Conservation (phyloP, 1,284 basidiomycete species). For the Microbotryum violaceum region DNA sequence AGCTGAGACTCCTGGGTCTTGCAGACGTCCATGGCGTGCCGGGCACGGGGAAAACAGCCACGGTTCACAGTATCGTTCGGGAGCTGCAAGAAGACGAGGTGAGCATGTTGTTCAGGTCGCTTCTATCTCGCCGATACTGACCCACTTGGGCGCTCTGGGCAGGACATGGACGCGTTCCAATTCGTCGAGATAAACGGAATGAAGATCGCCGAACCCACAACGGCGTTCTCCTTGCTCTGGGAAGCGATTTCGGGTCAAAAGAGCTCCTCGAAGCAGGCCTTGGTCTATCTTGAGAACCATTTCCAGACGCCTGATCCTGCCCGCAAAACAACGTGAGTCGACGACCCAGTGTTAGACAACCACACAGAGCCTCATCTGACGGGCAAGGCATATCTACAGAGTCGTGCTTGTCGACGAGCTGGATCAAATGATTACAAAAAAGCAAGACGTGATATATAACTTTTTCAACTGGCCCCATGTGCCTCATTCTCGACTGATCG, state of each 20-base stretch:
- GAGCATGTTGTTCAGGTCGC: slow-evolving; percentile 32
- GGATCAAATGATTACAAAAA: slow-evolving; percentile 88
- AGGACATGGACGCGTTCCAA: slow-evolving; percentile 88
- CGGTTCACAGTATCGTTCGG: slow-evolving; percentile 82
- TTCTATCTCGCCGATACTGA: neutral
- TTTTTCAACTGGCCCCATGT: slow-evolving; percentile 99
- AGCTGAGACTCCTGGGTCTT: neutral
- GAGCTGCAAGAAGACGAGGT: slow-evolving; percentile 74
- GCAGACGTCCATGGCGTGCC: slow-evolving; percentile 93
- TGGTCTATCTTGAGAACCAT: slow-evolving; percentile 33
- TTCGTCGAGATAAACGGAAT: slow-evolving; percentile 99
- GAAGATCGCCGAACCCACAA: slow-evolving; percentile 76
- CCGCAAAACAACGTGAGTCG: slow-evolving; percentile 34
- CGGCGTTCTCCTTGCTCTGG: slow-evolving; percentile 84
- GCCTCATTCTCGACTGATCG: slow-evolving; percentile 74
- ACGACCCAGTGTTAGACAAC: neutral
- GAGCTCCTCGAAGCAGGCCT: slow-evolving; percentile 29
- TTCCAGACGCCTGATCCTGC: slow-evolving; percentile 35
- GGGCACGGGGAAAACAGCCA: slow-evolving; percentile 97
- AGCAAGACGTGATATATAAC: slow-evolving; percentile 98
- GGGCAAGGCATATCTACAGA: slow-evolving; percentile 45
- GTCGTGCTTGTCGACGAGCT: slow-evolving; percentile 97
- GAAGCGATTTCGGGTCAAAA: slow-evolving; percentile 52
- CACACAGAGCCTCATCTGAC: neutral
- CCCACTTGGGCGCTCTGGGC: neutral